Evolutionary conservation across 768 basidiomycete genomes (phyloP).

Genomic region (Dendrothele bispora): DNA sequence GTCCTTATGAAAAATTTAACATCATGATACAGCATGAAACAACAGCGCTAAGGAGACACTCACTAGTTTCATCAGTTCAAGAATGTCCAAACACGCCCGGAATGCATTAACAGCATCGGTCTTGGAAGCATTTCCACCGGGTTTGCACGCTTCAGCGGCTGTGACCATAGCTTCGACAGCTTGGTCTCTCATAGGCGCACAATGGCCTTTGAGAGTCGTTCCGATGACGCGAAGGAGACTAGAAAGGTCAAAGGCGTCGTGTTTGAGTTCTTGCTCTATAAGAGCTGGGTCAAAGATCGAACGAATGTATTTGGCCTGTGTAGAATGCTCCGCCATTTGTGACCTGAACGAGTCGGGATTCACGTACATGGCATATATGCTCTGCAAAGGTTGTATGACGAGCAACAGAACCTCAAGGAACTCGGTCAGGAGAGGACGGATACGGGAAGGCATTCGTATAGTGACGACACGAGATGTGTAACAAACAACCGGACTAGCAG

Average conservation of each 20-base stretch:
- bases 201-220: constrained; percentile 82
- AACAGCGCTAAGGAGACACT: constrained; percentile 9
- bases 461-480: constrained; percentile 48
- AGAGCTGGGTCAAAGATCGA: constrained; percentile 80
- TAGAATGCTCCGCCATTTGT: constrained; percentile 61
- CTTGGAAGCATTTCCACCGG: constrained; percentile 53
- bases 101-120: constrained; percentile 72
- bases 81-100: constrained; percentile 82
- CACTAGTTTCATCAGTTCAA: constrained; percentile 95
- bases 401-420: constrained; percentile 80
- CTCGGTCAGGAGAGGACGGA: constrained; percentile 67
- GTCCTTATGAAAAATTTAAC: constrained; percentile 53
- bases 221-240: constrained; percentile 80
- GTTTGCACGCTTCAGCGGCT: constrained; percentile 58
- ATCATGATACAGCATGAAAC: constrained; percentile 19
- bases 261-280: constrained; percentile 79
- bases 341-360: constrained; percentile 58
- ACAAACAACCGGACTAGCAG: constrained; percentile 40
- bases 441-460: constrained; percentile 69
- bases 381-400: constrained; percentile 81
- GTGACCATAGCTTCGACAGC: constrained; percentile 83
- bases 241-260: constrained; percentile 75
- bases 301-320: constrained; percentile 65
- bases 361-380: constrained; percentile 57
- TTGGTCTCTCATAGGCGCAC: constrained; percentile 89